Evolutionary conservation across 176 grass and related monocot genomes (phyloP).

Genomic region (Musa acuminata): DNA sequence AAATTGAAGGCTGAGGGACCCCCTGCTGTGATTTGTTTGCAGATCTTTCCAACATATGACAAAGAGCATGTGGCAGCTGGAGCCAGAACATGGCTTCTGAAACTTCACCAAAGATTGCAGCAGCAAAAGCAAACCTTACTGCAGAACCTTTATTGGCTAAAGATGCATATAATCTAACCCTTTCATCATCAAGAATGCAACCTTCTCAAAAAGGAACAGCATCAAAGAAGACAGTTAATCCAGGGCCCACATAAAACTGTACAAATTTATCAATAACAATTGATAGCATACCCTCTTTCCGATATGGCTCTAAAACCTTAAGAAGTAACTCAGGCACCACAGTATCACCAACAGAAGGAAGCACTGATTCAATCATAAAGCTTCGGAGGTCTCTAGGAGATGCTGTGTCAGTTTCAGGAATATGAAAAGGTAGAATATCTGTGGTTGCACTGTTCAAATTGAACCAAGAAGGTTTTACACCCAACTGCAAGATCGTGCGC

Average conservation of each 20-base stretch:
- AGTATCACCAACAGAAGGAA: conserved; percentile 70
- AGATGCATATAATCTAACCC: conserved; percentile 69
- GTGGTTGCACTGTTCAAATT: conserved; percentile 28
- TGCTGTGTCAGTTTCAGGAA: conserved; percentile 30
- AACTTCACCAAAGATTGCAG: conserved; percentile 76
- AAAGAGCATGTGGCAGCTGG: conserved; percentile 76
- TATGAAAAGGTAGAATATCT: conserved; percentile 31
- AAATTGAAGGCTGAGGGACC: conserved; percentile 28
- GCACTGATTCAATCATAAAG: conserved; percentile 84
- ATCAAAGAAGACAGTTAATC: conserved; percentile 9
- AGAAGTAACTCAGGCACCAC: conserved; percentile 90
- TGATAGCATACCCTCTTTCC: conserved; percentile 59
- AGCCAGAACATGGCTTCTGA: conserved; percentile 89
- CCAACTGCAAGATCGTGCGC: conserved; percentile 83
- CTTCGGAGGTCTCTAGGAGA: conserved; percentile 62
- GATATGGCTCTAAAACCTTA: conserved; percentile 91
- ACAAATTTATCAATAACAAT: not conserved
- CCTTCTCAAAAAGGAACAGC: conserved; percentile 38
- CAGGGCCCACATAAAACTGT: conserved; percentile 14
- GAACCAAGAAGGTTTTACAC: conserved; percentile 93
- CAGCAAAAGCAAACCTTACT: conserved; percentile 88
- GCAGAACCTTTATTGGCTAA: conserved; percentile 57
- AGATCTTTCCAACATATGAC: conserved; percentile 67
- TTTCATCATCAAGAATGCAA: conserved; percentile 94
- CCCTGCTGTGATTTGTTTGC: conserved; percentile 42